A percentile compares a stretch with the other conserved stretches of the same genome.
phyloP scores from a whole-genome alignment of 2,329 filamentous ascomycete genomes.

The Plenodomus biglobosus region DNA sequence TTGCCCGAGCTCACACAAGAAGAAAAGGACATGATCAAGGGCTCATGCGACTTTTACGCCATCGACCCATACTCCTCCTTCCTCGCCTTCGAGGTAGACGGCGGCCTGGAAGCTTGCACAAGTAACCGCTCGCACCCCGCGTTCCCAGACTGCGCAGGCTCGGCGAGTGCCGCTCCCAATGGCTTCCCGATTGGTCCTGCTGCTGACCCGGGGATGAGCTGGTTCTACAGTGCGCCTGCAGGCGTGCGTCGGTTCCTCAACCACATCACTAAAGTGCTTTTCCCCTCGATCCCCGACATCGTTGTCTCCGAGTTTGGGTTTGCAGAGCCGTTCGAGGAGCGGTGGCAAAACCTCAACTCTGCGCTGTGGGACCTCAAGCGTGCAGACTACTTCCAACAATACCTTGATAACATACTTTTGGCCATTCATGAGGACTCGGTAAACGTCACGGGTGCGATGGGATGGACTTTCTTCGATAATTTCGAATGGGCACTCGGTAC shows the following conservation, averaged over 20 bases:
- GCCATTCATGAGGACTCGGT: conserved; percentile 43
- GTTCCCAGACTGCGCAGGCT: conserved; percentile 49
- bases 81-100: conserved; percentile 33
- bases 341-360: conserved; percentile 32
- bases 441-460: conserved; percentile 48
- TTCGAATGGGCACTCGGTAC: conserved; percentile 47
- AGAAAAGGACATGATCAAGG: conserved; percentile 48
- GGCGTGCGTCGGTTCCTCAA: conserved; percentile 48
- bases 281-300: conserved; percentile 47
- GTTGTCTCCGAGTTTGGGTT: conserved; percentile 49
- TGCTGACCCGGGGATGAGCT: conserved; percentile 46
- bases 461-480: conserved; percentile 48
- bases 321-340: conserved; percentile 46
- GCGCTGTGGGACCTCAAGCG: conserved; percentile 47
- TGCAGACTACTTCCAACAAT: conserved; percentile 48
- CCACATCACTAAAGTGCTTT: conserved; percentile 48
- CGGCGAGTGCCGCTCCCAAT: conserved; percentile 36
- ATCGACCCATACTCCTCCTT: conserved; percentile 44
- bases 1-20: conserved; percentile 43
- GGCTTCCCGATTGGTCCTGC: conserved; percentile 52
- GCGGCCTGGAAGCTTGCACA: conserved; percentile 45
- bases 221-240: conserved; percentile 47
- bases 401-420: conserved; percentile 47
- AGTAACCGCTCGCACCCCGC: conserved; percentile 44
- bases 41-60: conserved; percentile 49